Evolutionary conservation across 2,329 filamentous ascomycete genomes (phyloP), one percentile per base, ranked within the genome.

Genomic region (Huntiella decipiens): DNA sequence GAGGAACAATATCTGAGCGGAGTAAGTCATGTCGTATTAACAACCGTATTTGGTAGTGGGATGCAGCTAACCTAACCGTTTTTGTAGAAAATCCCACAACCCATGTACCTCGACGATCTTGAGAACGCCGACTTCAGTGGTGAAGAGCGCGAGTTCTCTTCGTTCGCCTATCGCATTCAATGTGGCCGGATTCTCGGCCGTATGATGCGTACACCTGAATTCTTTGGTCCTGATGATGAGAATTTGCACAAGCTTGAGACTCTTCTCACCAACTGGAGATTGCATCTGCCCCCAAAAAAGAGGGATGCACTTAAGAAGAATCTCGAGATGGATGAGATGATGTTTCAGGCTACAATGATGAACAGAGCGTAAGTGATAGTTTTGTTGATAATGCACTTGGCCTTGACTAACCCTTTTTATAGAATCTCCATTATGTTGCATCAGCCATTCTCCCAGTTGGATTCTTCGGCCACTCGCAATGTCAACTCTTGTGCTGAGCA

Each of bases 261-360:
- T 0, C 61, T 71, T 3, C 61, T 76, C 36, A 71, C 70, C 11
- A 87, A 85, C 57, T 94, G 84, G 82, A 72, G 76, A 45, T 71
- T 88, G 41, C 81, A 91, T 54, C 66, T 94, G 1, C 86, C 87
- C 0, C 66, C 70, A 12, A 68, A 68, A 11, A 92, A 92, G 61
- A 68, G 69, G 46, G 73, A 83, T 50, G 68, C 82, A 12, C 65
- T 92, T 45, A 72, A 75, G 49, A 71, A 73, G 51, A 74, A 79
- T 53, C 79, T 83, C 31, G 70, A 75, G 45, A 67, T 87, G 8
- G 87, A 95, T 57, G 84, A 93, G 61, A 80, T 93, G 71, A 77
- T 94, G 61, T 93, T 94, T 62, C 84, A 92, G 58, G 86, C 83
- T 1, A 79, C 83, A 51, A 88, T 92, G 74, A 82, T 93, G 54